These are phyloP conservation scores for Sarcodon aspratus DNA, from an alignment of 768 basidiomycete genomes.

Conservation along the genomic window DNA sequence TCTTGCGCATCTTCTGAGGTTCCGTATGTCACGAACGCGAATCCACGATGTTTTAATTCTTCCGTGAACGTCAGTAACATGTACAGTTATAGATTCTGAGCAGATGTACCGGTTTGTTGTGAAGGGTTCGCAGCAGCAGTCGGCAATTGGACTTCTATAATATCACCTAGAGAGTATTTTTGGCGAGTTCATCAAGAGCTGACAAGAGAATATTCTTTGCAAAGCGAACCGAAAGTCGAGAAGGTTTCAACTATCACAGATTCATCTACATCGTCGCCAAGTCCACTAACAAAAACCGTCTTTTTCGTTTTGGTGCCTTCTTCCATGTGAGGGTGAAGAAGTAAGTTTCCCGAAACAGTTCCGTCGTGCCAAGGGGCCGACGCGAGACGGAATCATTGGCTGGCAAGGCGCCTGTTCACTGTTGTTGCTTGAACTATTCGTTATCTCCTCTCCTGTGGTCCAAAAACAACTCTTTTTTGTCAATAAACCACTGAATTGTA, in stretches of 20 bases:
- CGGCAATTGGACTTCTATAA: conserved; percentile 87
- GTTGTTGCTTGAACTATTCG: too few species aligned
- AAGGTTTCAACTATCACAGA: conserved; percentile 65
- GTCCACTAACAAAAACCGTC: conserved; percentile 76
- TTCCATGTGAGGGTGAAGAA: conserved; percentile 38
- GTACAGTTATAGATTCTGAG: conserved; percentile 3
- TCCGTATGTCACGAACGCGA: conserved; percentile 84
- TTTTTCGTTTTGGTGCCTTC: conserved; percentile 79
- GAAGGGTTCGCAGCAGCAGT: conserved; percentile 62
- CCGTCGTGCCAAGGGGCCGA: too few species aligned
- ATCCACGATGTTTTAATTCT: conserved; percentile 85
- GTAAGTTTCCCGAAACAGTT: neutral
- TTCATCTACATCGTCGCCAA: conserved; percentile 81
- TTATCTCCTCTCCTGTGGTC: too few species aligned
- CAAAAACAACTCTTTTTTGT: too few species aligned
- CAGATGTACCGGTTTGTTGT: conserved; percentile 41
- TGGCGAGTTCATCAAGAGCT: neutral
- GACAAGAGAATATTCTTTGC: neutral
- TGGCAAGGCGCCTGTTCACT: too few species aligned
- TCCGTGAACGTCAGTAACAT: conserved; percentile 4
- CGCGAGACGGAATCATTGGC: too few species aligned
- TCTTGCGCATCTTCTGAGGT: conserved; percentile 82
- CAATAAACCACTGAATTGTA: too few species aligned
- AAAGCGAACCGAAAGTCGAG: conserved; percentile 69
- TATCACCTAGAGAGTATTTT: conserved; percentile 52